Evolutionary conservation across 179 eudicot species (phyloP), one percentile per base, ranked within the genome.

Genomic region (Camellia oleifera): DNA sequence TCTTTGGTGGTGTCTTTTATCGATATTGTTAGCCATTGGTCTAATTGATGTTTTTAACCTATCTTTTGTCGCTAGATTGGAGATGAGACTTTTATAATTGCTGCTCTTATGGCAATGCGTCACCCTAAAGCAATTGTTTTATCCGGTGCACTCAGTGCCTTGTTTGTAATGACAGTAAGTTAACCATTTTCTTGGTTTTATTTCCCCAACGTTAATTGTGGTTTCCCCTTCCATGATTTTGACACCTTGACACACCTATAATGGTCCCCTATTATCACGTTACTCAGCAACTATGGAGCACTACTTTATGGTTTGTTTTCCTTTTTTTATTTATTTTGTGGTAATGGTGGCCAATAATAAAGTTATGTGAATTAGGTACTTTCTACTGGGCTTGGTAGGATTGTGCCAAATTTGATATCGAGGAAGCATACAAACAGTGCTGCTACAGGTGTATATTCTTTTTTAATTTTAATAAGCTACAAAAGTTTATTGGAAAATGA

Each of bases 91-190:
- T 97, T 97, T 63, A 97, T 97, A 26, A 97, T 97, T 78, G 99
- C 99, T 72, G 99, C 99, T 77, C 90, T 97, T 66, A 92, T 97
- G 99, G 99, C 99, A 9, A 97, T 97, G 98, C 97, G 98, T 64
- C 98, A 94, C 85, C 99, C 98, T 18, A 97, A 93, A 85, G 88
- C 98, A 77, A 94, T 94, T 84, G 99, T 97, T 56, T 78, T 94
- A 76, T 91, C 98, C n/a, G 99, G 99, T 83, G 99, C 99, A 5
- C 92, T 97, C 10, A 90, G 95, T 90, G 99, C 99, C 75, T 85
- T 97, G 88, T 84, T 92, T 90, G 98, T 97, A 78, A 97, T 97
- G 99, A 97, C 99, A 2, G 98, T 97, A 90, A 86, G 97, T 84
- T 75, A 14, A 63, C 17, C 77, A 9, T 18, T 62, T 72, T 67